Conservation (phyloP, 305 asterid genomes). For the Solanum hybrid region DNA sequence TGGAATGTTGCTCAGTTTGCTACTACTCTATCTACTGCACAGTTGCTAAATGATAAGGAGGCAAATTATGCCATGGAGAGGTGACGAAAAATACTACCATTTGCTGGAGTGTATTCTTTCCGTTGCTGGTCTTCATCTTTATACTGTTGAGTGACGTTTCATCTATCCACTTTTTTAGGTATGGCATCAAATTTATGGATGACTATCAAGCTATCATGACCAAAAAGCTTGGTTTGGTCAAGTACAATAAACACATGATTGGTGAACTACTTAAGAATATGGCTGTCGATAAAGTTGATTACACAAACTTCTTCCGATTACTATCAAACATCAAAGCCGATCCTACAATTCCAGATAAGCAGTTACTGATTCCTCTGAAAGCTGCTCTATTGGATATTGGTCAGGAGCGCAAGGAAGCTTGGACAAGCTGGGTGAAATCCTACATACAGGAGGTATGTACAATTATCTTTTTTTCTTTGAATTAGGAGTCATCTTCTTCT, state of each 20-base stretch:
- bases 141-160: slow-evolving; percentile 12
- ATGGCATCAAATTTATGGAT: slow-evolving; percentile 88
- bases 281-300: slow-evolving; percentile 97
- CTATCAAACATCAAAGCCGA: slow-evolving; percentile 85
- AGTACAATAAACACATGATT: slow-evolving; percentile 81
- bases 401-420: slow-evolving; percentile 84
- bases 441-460: slow-evolving; percentile 69
- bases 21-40: slow-evolving; percentile 60
- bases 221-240: slow-evolving; percentile 74
- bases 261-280: slow-evolving; percentile 85
- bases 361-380: slow-evolving; percentile 65
- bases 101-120: background rate
- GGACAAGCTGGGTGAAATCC: slow-evolving; percentile 79
- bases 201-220: slow-evolving; percentile 92
- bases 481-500: background rate
- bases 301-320: slow-evolving; percentile 89
- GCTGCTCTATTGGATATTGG: slow-evolving; percentile 88
- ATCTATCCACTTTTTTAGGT: slow-evolving; percentile 28
- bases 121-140: background rate
- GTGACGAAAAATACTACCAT: slow-evolving; percentile 18
- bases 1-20: slow-evolving; percentile 90
- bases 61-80: slow-evolving; percentile 88
- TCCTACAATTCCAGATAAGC: slow-evolving; percentile 44
- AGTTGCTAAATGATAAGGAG: slow-evolving; percentile 75
- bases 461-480: background rate